Base-by-base conservation (phyloP, 257 asterid genomes). In the Solanum piurae region DNA sequence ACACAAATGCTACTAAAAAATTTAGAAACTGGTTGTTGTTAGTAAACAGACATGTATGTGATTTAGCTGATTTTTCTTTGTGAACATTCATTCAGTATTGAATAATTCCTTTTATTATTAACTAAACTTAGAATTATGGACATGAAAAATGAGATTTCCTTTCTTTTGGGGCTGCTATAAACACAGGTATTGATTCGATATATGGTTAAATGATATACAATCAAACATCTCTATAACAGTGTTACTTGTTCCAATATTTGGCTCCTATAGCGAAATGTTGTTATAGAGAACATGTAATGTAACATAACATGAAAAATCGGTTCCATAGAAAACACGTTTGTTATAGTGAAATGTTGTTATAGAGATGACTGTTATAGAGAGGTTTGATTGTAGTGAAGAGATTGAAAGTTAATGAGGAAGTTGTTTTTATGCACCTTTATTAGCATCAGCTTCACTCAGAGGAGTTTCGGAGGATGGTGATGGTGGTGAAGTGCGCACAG, bases 401-500 rank as follows among this genome's bases (percentile, higher is more conserved):
- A 76, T 75, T 6, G 33, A 75, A 38, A 27, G 11, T 11, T 23
- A n/a, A 37, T 1, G 69, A 82, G 44, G 29, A 82, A 82, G 25
- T 44, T 79, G 38, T 14, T 25, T 8, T 49, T 49, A 49, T 10
- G 44, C 21, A 75, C 90, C 95, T 92, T 89, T 88, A 84, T 90
- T 89, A 84, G 71, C 90, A 49, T 86, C 89, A 3, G 92, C 91
- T 66, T 91, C 94, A 44, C 92, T 93, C 87, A 93, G 87, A 36
- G 95, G 95, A 64, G 98, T 94, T 89, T 95, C 95, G 5, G 99
- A 94, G 36, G 96, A 90, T 52, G 98, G 94, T 74, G 96, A 94
- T 6, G 93, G 87, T 20, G 90, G 90, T 27, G 91, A 90, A 69
- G 18, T 86, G 37, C 91, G 87, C 9, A 82, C 90, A 18, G 88